A percentile compares a stretch with the other conserved stretches of the same genome.
phyloP scores from a whole-genome alignment of 768 basidiomycete genomes.

The Rhizopogon vinicolor region DNA sequence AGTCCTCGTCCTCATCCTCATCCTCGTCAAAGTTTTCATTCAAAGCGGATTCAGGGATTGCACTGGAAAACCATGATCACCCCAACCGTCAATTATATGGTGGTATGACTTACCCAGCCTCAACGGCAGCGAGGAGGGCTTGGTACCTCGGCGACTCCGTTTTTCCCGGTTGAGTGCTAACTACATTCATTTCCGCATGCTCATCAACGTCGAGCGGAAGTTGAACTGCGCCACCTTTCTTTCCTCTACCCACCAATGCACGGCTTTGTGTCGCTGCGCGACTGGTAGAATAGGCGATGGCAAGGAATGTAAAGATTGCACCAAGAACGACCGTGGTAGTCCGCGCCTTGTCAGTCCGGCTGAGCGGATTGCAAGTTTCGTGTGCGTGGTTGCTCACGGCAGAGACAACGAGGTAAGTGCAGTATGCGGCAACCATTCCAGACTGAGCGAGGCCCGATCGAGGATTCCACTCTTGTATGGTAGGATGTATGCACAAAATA shows the following conservation, averaged over 20 bases:
- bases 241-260: slow-evolving; percentile 76
- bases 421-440: slow-evolving; percentile 96
- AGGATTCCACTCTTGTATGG: slow-evolving; percentile 88
- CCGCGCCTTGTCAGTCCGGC: slow-evolving; percentile 61
- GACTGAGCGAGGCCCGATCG: slow-evolving; percentile 94
- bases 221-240: slow-evolving; percentile 58
- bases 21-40: slow-evolving; percentile 64
- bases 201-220: slow-evolving; percentile 50
- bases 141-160: slow-evolving; percentile 90
- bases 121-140: slow-evolving; percentile 90
- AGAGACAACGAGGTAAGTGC: slow-evolving; percentile 91
- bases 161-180: slow-evolving; percentile 78
- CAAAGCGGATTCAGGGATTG: slow-evolving; percentile 90
- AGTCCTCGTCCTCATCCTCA: slow-evolving; percentile 71
- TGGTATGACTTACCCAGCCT: slow-evolving; percentile 69
- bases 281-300: slow-evolving; percentile 96
- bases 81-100: background rate
- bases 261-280: slow-evolving; percentile 94
- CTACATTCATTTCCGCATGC: slow-evolving; percentile 69
- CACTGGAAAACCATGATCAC: slow-evolving; percentile 36
- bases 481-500: slow-evolving; percentile 75
- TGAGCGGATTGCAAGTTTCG: slow-evolving; percentile 85
- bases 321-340: slow-evolving; percentile 88
- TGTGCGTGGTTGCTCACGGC: slow-evolving; percentile 92
- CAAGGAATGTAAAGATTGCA: slow-evolving; percentile 94